A percentile compares a stretch with the other conserved stretches of the same genome.
Conservation (phyloP, 768 basidiomycete genomes). For the Trametes cingulata region DNA sequence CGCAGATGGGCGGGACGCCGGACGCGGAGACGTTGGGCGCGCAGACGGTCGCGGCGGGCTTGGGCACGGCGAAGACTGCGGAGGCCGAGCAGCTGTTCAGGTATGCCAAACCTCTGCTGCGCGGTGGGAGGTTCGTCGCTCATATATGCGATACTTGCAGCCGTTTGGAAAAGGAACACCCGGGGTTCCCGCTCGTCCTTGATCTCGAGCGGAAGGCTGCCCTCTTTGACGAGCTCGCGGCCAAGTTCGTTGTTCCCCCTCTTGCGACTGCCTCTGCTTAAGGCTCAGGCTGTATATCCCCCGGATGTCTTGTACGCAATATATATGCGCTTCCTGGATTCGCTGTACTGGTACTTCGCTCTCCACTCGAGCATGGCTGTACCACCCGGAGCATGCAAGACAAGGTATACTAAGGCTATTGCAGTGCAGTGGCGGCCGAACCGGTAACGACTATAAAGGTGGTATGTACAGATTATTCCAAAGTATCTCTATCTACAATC, state of each 20-base stretch:
- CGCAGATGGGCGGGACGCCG: constrained; percentile 48
- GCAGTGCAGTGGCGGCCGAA: too few relatives aligned
- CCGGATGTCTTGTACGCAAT: neutral
- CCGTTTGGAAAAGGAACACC: constrained; percentile 50
- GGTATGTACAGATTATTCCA: too few relatives aligned
- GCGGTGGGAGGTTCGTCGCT: neutral
- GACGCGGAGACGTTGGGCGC: constrained; percentile 73
- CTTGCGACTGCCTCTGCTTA: constrained; percentile 36
- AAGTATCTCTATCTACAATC: too few relatives aligned
- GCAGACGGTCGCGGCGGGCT: constrained; percentile 59
- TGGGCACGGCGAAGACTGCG: constrained; percentile 53
- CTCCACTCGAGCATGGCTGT: too few relatives aligned
- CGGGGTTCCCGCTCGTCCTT: constrained; percentile 66
- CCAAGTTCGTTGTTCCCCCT: constrained; percentile 64
- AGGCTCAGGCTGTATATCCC: neutral
- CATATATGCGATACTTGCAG: constrained; percentile 28
- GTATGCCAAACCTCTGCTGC: constrained; percentile 51
- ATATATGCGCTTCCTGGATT: neutral
- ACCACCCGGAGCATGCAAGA: too few relatives aligned
- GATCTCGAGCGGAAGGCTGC: constrained; percentile 62
- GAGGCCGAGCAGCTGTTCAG: constrained; percentile 71
- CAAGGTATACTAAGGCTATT: too few relatives aligned
- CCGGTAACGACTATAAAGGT: too few relatives aligned
- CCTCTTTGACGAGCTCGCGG: constrained; percentile 61
- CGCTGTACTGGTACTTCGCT: neutral